A percentile compares a stretch with the other conserved stretches of the same genome.
phyloP scores from a whole-genome alignment of 768 basidiomycete species.

The Hericium coralloides region DNA sequence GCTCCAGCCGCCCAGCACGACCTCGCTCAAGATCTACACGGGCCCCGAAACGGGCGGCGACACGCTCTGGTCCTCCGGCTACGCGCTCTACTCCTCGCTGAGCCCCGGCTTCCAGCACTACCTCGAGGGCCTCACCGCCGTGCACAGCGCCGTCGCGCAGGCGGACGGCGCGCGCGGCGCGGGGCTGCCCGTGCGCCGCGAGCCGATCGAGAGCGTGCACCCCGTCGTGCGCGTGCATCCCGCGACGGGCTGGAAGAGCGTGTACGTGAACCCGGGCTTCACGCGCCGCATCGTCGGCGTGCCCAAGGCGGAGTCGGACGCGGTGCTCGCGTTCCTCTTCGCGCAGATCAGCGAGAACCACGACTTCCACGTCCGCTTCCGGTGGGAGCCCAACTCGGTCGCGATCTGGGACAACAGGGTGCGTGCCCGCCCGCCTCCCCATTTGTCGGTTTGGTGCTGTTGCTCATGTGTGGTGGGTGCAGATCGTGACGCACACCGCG shows the following conservation, averaged over 20 bases:
- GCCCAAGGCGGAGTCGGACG: conserved; percentile 77
- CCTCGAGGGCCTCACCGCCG: conserved; percentile 61
- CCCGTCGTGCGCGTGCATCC: conserved; percentile 82
- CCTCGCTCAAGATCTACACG: conserved; percentile 67
- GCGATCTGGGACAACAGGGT: conserved; percentile 89
- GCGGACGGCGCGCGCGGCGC: conserved; percentile 67
- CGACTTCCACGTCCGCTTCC: conserved; percentile 70
- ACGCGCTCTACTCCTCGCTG: conserved; percentile 76
- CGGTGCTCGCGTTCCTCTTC: conserved; percentile 62
- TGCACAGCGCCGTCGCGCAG: conserved; percentile 73
- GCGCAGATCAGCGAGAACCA: conserved; percentile 59
- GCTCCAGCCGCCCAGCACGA: conserved; percentile 54
- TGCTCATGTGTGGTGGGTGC: background rate
- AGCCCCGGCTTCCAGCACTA: conserved; percentile 70
- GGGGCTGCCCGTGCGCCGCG: conserved; percentile 60
- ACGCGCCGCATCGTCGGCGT: conserved; percentile 71
- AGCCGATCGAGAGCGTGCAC: conserved; percentile 62
- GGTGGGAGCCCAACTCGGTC: conserved; percentile 67
- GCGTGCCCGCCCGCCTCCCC: conserved; percentile 11
- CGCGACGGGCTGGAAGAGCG: conserved; percentile 74
- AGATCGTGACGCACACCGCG: conserved; percentile 71
- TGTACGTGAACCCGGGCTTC: conserved; percentile 82
- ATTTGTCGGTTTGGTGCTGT: background rate
- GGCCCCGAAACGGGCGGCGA: conserved; percentile 57
- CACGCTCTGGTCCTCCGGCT: conserved; percentile 76